Conservation (phyloP, 192 early-diverging fungal species). For the Umbelopsis isabellina region DNA sequence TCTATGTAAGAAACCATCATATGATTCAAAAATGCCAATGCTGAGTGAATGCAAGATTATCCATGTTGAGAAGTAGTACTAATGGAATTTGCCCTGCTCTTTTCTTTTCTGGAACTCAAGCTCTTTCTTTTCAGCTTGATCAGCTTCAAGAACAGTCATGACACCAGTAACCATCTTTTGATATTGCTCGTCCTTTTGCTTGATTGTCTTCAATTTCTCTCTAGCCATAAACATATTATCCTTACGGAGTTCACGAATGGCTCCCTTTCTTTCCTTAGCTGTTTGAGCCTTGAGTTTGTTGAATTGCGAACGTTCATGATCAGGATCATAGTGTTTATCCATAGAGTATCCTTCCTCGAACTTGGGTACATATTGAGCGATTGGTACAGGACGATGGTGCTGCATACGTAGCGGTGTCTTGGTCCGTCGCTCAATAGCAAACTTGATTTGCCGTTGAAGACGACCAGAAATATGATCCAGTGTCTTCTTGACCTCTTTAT, state of each 20-base stretch:
- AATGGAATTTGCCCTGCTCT: constrained; percentile 33
- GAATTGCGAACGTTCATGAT: constrained; percentile 72
- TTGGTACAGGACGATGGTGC: constrained; percentile 82
- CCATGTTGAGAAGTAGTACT: not conserved
- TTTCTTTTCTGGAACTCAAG: constrained; percentile 63
- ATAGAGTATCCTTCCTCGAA: constrained; percentile 90
- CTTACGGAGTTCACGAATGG: constrained; percentile 92
- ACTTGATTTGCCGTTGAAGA: constrained; percentile 56
- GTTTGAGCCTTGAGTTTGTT: constrained; percentile 81
- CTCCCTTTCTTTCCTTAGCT: constrained; percentile 94
- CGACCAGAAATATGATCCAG: constrained; percentile 32
- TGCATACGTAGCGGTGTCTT: constrained; percentile 80
- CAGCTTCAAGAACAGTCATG: constrained; percentile 81
- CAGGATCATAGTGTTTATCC: constrained; percentile 82
- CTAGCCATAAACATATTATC: constrained; percentile 88
- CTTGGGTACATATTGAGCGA: constrained; percentile 86
- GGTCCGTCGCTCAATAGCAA: constrained; percentile 52
- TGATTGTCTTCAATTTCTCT: constrained; percentile 66
- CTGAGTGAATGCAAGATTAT: not conserved
- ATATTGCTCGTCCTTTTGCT: constrained; percentile 83
- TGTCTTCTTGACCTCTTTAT: constrained; percentile 20
- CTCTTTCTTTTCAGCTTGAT: constrained; percentile 81
- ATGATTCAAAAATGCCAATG: not conserved
- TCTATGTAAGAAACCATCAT: not conserved
- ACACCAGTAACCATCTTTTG: constrained; percentile 90